phyloP scores from a whole-genome alignment of 192 early-diverging fungal genomes.

The Rhizophagus sp. region DNA sequence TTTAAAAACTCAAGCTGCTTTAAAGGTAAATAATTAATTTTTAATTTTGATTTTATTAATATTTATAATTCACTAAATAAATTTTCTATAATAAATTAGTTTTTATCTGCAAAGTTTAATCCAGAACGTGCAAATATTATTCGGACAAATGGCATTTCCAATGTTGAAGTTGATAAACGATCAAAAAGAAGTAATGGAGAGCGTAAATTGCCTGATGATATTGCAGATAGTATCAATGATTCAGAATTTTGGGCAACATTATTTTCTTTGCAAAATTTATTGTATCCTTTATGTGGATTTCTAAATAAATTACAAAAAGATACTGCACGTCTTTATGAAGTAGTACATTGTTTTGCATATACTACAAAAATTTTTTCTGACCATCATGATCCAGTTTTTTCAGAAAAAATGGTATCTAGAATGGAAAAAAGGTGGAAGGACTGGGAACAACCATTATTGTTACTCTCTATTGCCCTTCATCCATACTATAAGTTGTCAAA shows the following conservation, averaged over 20 bases:
- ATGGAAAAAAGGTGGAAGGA: neutral
- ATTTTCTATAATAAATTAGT: neutral
- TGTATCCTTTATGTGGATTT: constrained; percentile 5
- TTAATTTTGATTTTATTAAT: neutral
- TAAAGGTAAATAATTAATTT: constrained; percentile 5
- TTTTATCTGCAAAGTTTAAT: neutral
- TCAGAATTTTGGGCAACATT: neutral
- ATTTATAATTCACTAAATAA: neutral
- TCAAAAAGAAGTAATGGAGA: constrained; percentile 14
- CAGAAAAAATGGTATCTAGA: constrained; percentile 14
- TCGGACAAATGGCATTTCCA: neutral
- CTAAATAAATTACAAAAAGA: constrained; percentile 16
- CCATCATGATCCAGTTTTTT: neutral
- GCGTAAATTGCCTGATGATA: neutral
- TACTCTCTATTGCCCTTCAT: constrained; percentile 1
- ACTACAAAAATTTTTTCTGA: constrained; percentile 1
- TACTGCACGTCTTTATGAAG: constrained; percentile 7
- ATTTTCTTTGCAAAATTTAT: constrained; percentile 18
- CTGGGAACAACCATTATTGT: neutral
- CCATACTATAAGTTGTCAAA: neutral
- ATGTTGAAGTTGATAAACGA: neutral
- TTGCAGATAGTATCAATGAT: constrained; percentile 10
- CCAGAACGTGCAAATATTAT: neutral
- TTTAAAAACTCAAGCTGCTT: neutral
- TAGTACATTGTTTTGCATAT: constrained; percentile 14